A percentile compares a stretch with the other conserved stretches of the same genome.
Conservation (phyloP, 2,329 filamentous ascomycete species). For the Penicillium sp. region DNA sequence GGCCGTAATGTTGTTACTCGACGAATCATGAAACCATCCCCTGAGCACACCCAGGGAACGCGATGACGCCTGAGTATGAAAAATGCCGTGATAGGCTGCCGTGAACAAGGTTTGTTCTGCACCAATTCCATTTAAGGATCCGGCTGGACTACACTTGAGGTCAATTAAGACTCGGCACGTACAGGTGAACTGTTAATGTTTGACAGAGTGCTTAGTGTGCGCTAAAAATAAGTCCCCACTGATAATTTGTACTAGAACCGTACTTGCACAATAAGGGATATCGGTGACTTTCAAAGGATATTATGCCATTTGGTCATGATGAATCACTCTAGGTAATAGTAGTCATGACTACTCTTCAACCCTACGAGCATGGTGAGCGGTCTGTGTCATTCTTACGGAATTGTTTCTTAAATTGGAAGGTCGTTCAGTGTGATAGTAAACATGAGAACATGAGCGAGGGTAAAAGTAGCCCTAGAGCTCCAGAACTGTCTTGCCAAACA, state of each 20-base stretch:
- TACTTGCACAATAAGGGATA: neutral
- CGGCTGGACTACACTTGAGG: neutral
- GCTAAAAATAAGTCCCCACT: neutral
- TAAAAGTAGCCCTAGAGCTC: slow-evolving; percentile 24
- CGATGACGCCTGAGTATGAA: slow-evolving; percentile 14
- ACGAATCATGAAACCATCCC: slow-evolving; percentile 15
- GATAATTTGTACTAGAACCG: neutral
- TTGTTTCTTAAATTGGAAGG: neutral
- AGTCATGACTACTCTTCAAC: neutral
- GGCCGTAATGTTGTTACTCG: slow-evolving; percentile 4
- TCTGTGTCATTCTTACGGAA: slow-evolving; percentile 4
- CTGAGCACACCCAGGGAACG: neutral
- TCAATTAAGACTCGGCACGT: neutral
- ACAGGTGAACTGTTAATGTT: neutral
- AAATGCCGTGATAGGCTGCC: slow-evolving; percentile 14
- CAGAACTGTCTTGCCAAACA: slow-evolving; percentile 13
- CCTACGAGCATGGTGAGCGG: neutral
- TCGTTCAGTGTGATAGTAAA: neutral
- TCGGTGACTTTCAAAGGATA: neutral
- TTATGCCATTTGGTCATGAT: slow-evolving; percentile 2
- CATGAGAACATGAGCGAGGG: slow-evolving; percentile 7
- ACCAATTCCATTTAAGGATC: slow-evolving; percentile 1
- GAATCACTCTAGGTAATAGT: neutral
- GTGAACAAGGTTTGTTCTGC: slow-evolving; percentile 9
- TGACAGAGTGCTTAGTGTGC: neutral